phyloP scores from a whole-genome alignment of 2,329 filamentous ascomycete genomes.

The Cladosporium sp. region DNA sequence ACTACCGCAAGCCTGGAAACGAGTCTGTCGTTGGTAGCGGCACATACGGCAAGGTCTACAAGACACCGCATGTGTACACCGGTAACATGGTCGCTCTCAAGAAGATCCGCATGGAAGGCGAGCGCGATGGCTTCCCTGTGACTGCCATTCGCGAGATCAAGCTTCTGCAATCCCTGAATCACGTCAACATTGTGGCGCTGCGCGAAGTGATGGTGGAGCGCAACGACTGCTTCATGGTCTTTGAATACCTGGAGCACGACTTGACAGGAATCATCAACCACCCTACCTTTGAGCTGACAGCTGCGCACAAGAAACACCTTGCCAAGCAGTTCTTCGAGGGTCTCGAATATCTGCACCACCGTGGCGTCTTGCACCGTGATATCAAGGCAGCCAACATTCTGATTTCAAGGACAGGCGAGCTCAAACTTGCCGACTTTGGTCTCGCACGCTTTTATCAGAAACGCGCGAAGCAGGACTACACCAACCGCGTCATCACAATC shows the following conservation, averaged over 20 bases:
- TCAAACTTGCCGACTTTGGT: conserved; percentile 96
- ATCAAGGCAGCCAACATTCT: conserved; percentile 97
- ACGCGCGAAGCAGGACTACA: conserved; percentile 87
- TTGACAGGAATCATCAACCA: conserved; percentile 94
- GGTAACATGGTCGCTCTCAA: conserved; percentile 81
- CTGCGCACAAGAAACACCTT: conserved; percentile 87
- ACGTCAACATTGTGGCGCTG: conserved; percentile 78
- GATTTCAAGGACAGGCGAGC: conserved; percentile 85
- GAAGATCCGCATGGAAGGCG: conserved; percentile 90
- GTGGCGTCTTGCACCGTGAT: conserved; percentile 93
- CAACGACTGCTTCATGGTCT: conserved; percentile 99
- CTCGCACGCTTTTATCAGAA: conserved; percentile 96
- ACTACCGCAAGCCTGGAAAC: conserved; percentile 93
- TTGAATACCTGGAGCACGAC: conserved; percentile 96
- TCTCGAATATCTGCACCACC: conserved; percentile 86
- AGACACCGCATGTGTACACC: conserved; percentile 89
- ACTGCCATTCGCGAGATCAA: conserved; percentile 91
- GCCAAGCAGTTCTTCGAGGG: conserved; percentile 92
- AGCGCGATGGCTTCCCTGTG: conserved; percentile 86
- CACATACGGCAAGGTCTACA: conserved; percentile 95
- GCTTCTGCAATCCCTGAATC: conserved; percentile 80
- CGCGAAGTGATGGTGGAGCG: conserved; percentile 97
- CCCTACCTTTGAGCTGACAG: conserved; percentile 81
- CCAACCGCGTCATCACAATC: conserved; percentile 97
- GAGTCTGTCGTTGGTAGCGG: conserved; percentile 94